These are phyloP conservation scores for Pseudogymnoascus sp. DNA, from an alignment of 2,329 filamentous ascomycete species.

Conservation along the genomic window DNA sequence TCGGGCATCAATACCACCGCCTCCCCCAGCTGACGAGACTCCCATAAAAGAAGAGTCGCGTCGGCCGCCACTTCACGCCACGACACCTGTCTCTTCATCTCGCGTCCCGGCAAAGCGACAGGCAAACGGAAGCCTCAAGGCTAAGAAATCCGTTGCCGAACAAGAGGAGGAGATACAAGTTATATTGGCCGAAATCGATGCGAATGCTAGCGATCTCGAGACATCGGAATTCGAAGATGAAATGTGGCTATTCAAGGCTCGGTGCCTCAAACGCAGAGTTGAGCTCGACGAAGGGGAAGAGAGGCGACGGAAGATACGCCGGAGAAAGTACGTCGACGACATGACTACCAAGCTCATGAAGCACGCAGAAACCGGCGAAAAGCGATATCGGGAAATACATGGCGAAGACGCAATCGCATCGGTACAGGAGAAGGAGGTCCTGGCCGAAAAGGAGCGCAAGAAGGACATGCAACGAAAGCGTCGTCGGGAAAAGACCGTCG, in stretches of 20 bases:
- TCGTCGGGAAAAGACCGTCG: conserved; percentile 90
- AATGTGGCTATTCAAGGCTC: conserved; percentile 42
- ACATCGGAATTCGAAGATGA: conserved; percentile 42
- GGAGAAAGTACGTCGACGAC: conserved; percentile 49
- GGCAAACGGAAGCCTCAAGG: conserved; percentile 45
- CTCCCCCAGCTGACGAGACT: conserved; percentile 18
- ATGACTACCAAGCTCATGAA: conserved; percentile 55
- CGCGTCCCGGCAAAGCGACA: conserved; percentile 36
- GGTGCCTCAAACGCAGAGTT: conserved; percentile 57
- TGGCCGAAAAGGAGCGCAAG: conserved; percentile 96
- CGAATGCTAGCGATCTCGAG: conserved; percentile 51
- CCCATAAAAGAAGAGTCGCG: conserved; percentile 14
- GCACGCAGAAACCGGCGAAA: conserved; percentile 64
- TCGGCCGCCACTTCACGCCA: conserved; percentile 24
- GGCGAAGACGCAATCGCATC: conserved; percentile 76
- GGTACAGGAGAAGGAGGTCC: conserved; percentile 81
- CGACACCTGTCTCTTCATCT: conserved; percentile 34
- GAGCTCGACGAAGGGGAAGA: conserved; percentile 57
- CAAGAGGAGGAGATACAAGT: conserved; percentile 64
- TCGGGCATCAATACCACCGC: conserved; percentile 18
- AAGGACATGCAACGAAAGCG: conserved; percentile 99
- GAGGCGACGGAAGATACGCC: conserved; percentile 54
- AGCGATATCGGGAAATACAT: conserved; percentile 67
- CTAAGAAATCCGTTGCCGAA: conserved; percentile 51
- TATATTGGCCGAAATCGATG: conserved; percentile 52